Conservation (phyloP, 2,329 filamentous ascomycete genomes). For the Calonectria hawksworthii region DNA sequence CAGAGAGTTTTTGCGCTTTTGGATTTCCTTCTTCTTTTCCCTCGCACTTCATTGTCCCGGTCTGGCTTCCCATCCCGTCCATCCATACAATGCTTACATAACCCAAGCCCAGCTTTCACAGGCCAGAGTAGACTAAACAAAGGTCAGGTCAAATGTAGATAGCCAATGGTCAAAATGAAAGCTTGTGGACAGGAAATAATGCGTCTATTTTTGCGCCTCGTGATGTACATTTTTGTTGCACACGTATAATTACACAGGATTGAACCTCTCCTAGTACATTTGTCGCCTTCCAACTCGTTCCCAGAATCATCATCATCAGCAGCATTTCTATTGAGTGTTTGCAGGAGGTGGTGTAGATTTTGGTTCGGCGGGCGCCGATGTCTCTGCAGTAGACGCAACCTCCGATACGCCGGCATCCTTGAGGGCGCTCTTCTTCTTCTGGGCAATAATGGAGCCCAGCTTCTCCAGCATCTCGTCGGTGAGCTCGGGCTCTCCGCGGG, state of each 20-base stretch:
- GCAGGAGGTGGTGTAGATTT: slow-evolving; percentile 34
- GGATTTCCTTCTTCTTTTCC: neutral
- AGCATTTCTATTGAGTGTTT: slow-evolving; percentile 33
- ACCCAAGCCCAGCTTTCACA: neutral
- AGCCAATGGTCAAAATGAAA: neutral
- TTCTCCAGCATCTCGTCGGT: slow-evolving; percentile 72
- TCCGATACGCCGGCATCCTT: slow-evolving; percentile 55
- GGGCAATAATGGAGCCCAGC: slow-evolving; percentile 73
- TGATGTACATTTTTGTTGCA: slow-evolving; percentile 50
- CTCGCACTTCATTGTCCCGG: neutral
- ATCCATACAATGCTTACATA: neutral
- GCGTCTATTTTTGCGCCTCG: slow-evolving; percentile 47
- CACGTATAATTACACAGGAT: slow-evolving; percentile 51
- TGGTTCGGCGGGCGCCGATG: slow-evolving; percentile 33
- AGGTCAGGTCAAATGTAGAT: neutral
- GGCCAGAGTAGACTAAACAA: neutral
- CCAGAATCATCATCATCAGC: slow-evolving; percentile 9
- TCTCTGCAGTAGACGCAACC: slow-evolving; percentile 36
- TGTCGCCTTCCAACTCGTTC: slow-evolving; percentile 28
- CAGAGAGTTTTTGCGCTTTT: neutral
- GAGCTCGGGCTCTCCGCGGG: slow-evolving; percentile 68
- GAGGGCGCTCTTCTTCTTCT: slow-evolving; percentile 61
- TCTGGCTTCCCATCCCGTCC: neutral
- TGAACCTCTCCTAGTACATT: slow-evolving; percentile 35
- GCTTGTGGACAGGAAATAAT: slow-evolving; percentile 35